Evolutionary conservation across 2,329 filamentous ascomycete species (phyloP), one percentile per base, ranked within the genome.

Genomic region (Pseudogymnoascus sp.): DNA sequence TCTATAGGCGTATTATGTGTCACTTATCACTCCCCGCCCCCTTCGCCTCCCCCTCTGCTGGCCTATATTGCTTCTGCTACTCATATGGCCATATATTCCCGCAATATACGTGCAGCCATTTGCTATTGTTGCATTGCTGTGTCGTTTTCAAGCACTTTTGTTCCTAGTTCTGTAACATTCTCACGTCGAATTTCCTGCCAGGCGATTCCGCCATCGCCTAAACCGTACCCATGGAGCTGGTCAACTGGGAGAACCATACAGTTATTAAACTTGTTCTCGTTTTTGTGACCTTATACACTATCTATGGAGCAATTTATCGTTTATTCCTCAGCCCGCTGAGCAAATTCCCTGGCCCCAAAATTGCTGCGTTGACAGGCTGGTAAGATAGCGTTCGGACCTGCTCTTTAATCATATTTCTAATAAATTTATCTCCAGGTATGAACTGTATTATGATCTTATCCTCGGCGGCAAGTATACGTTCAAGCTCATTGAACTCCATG

Each of bases 401-500:
- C 28, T 22, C 5, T 9, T 22, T 43, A 9, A 4, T 6, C 37
- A 35, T 28, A 58, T 58, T 39, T 39, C 34, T 16, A 22, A 37
- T 25, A 22, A 16, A 25, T 25, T 28, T 14, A 8, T 34, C 7
- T 2, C 18, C 16, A 57, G 61, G 37, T 62, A 63, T 50, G 62
- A 62, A 32, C 25, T 59, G 41, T 79, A 77, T 66, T 77, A 78
- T 61, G 76, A 79, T 60, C 68, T 77, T n/a, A 61, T 76, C 43
- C 67, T 74, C 4, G 71, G 73, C 6, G 77, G 76, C 2, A 69
- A 75, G 65, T 78, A 77, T 62, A 75, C 69, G 12, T 75, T 72
- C 65, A 72, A 77, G 60, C 75, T 79, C 20, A 67, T 70, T 39
- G 68, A 74, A 57, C 66, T 79, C 64, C 77, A 79, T 65, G 66